Evolutionary conservation across 768 basidiomycete species (phyloP).

Genomic region (Calocera viscosa): DNA sequence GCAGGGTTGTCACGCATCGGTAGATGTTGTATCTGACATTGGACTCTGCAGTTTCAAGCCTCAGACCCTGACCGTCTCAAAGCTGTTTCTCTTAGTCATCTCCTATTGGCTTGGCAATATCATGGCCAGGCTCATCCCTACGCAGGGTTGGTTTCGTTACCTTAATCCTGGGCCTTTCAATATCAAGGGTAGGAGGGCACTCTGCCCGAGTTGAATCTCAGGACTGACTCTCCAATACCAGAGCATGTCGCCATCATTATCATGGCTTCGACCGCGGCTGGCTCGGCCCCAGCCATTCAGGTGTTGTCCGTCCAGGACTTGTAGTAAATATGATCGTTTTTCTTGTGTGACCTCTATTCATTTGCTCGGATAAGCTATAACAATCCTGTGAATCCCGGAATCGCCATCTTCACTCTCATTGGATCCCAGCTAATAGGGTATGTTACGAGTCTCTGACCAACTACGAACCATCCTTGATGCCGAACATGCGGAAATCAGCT

Average conservation of each 20-base stretch:
- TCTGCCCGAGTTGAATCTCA: background rate
- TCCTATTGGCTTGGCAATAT: slow-evolving; percentile 23
- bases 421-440: slow-evolving; percentile 22
- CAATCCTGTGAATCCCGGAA: slow-evolving; percentile 22
- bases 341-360: no score
- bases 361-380: no score
- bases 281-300: slow-evolving; percentile 26
- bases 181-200: slow-evolving; percentile 23
- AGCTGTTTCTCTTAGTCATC: slow-evolving; percentile 26
- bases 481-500: no score
- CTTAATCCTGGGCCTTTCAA: slow-evolving; percentile 26
- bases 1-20: no score
- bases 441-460: no score
- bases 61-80: slow-evolving; percentile 21
- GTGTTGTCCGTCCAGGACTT: slow-evolving; percentile 26
- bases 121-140: slow-evolving; percentile 17
- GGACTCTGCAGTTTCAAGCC: slow-evolving; percentile 35
- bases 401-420: slow-evolving; percentile 26
- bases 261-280: slow-evolving; percentile 26
- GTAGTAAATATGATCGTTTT: no score
- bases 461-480: no score
- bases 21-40: no score
- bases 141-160: slow-evolving; percentile 20
- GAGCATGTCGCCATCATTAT: slow-evolving; percentile 24
- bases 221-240: slow-evolving; percentile 22